Percentiles rank a stretch among this genome's conserved stretches.
These are phyloP conservation scores for Crithidia thermophila DNA, from an alignment of 208 protist species.

Conservation along the genomic window DNA sequence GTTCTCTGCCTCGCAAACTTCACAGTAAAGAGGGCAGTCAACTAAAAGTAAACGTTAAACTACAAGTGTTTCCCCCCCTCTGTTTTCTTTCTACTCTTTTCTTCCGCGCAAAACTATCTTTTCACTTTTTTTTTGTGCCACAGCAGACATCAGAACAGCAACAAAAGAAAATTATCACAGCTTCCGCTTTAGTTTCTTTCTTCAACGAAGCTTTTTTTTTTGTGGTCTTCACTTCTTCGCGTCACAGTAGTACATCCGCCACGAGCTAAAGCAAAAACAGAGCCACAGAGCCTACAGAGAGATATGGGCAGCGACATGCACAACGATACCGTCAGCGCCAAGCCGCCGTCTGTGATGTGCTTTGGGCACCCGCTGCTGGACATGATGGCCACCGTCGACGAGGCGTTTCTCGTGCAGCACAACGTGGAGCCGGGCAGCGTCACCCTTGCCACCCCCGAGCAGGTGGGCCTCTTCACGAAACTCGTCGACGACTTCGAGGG, in stretches of 20 bases:
- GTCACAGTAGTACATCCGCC: background rate
- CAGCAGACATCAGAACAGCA: background rate
- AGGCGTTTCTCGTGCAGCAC: constrained; percentile 85
- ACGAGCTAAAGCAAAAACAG: too few species aligned
- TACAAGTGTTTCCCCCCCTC: background rate
- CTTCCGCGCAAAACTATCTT: background rate
- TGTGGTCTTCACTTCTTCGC: background rate
- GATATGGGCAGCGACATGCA: constrained; percentile 22
- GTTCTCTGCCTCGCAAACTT: background rate
- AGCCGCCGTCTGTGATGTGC: constrained; percentile 43
- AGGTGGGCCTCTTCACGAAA: constrained; percentile 89
- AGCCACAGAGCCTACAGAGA: too few species aligned
- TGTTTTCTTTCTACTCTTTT: constrained; percentile 18
- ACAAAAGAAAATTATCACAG: background rate
- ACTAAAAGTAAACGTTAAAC: too few species aligned
- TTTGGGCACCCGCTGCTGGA: constrained; percentile 97
- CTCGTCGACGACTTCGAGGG: constrained; percentile 53
- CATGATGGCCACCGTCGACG: constrained; percentile 93
- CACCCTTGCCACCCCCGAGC: constrained; percentile 92
- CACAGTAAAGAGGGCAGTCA: background rate
- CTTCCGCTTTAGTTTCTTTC: background rate
- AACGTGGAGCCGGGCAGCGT: constrained; percentile 79
- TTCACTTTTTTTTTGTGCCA: background rate
- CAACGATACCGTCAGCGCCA: background rate
- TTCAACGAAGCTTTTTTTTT: background rate